Evolutionary conservation across 768 basidiomycete genomes (phyloP).

Genomic region (Tricholoma sp.): DNA sequence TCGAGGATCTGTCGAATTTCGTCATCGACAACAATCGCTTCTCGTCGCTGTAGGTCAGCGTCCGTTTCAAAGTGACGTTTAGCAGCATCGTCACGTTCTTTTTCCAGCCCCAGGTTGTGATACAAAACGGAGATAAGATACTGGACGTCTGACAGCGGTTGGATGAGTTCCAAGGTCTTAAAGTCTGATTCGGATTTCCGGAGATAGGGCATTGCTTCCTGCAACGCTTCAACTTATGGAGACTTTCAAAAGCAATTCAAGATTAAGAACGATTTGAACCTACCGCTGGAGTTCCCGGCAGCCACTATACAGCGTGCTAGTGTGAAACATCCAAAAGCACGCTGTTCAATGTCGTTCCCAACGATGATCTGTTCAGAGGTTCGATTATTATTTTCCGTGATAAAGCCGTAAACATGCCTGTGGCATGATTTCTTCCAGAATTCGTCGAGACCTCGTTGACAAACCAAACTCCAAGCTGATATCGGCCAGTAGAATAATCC

Average conservation of each 20-base stretch:
- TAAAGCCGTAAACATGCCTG: constrained; percentile 43
- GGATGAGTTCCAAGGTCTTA: constrained; percentile 48
- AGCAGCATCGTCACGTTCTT: constrained; percentile 52
- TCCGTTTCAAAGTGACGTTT: constrained; percentile 43
- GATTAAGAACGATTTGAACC: constrained; percentile 6
- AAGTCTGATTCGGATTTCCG: constrained; percentile 65
- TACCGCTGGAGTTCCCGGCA: constrained; percentile 43
- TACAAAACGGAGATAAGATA: constrained; percentile 68
- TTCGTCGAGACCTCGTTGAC: constrained; percentile 54
- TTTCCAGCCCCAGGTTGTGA: constrained; percentile 57
- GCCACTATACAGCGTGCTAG: constrained; percentile 73
- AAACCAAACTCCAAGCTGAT: constrained; percentile 74
- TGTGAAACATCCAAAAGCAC: constrained; percentile 70
- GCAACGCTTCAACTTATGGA: constrained; percentile 34
- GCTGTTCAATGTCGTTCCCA: constrained; percentile 71
- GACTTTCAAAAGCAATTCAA: neutral
- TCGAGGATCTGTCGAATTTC: constrained; percentile 54
- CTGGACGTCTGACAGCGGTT: constrained; percentile 61
- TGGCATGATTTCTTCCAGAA: constrained; percentile 78
- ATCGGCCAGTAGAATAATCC: constrained; percentile 72
- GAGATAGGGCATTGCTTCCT: constrained; percentile 58
- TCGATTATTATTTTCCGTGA: neutral
- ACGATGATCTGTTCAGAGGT: constrained; percentile 48
- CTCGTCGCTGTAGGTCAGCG: constrained; percentile 34
- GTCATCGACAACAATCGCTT: constrained; percentile 40